Conservation (phyloP, 2,329 filamentous ascomycete species). For the Ciborinia camelliae region DNA sequence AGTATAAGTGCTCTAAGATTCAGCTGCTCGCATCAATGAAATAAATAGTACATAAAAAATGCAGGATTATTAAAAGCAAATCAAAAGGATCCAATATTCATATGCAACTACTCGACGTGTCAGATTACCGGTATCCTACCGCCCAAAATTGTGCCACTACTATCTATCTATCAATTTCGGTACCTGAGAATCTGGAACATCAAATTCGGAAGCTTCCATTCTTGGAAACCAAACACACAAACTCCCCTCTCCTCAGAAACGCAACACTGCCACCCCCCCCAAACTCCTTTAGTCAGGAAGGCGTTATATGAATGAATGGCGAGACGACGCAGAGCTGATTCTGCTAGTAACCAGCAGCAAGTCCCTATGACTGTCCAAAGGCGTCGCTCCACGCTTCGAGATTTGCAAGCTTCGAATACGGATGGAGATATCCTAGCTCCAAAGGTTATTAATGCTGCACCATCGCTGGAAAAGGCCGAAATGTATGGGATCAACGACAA, state of each 20-base stretch:
- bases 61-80: too few relatives aligned
- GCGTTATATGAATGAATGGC: conserved; percentile 17
- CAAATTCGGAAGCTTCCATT: background rate
- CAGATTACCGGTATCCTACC: background rate
- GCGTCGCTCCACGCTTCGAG: conserved; percentile 46
- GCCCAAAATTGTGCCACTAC: too few relatives aligned
- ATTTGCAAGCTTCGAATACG: conserved; percentile 41
- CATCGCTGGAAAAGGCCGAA: conserved; percentile 52
- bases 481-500: conserved; percentile 54
- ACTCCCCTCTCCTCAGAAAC: background rate
- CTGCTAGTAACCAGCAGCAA: conserved; percentile 13
- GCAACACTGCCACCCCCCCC: background rate
- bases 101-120: background rate
- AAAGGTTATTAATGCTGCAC: conserved; percentile 53
- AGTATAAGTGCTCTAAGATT: background rate
- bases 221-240: background rate
- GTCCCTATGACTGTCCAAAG: conserved; percentile 39
- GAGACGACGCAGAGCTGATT: conserved; percentile 17
- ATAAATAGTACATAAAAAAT: background rate
- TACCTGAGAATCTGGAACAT: background rate
- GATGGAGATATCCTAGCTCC: conserved; percentile 42
- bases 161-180: background rate
- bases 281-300: background rate
- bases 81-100: too few relatives aligned
- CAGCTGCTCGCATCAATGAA: background rate